Conservation (phyloP, 2,329 filamentous ascomycete genomes). For the Penicillium thymicola region DNA sequence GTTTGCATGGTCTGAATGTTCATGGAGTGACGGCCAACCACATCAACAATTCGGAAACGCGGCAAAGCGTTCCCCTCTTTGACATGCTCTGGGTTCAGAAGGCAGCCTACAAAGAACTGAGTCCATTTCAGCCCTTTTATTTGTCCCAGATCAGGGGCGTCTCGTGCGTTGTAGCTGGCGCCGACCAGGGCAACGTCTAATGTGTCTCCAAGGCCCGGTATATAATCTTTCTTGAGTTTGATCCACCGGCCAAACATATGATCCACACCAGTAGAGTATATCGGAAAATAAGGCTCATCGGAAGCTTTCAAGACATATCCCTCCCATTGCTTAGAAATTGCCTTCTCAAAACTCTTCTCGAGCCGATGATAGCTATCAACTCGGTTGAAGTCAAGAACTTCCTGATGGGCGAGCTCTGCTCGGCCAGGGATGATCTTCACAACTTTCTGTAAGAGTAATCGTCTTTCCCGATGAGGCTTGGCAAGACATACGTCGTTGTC, state of each 20-base stretch:
- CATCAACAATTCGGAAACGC: constrained; percentile 64
- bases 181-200: constrained; percentile 80
- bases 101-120: constrained; percentile 74
- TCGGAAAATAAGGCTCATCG: constrained; percentile 71
- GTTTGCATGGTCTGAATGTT: constrained; percentile 51
- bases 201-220: constrained; percentile 72
- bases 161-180: constrained; percentile 64
- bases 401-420: constrained; percentile 64
- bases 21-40: constrained; percentile 52
- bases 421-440: constrained; percentile 57
- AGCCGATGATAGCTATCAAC: constrained; percentile 53
- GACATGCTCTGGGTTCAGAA: constrained; percentile 64
- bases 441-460: constrained; percentile 56
- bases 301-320: constrained; percentile 75
- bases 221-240: constrained; percentile 86
- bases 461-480: constrained; percentile 41
- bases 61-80: constrained; percentile 51
- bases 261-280: constrained; percentile 38
- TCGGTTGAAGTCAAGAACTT: constrained; percentile 63
- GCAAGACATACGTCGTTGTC: constrained; percentile 54
- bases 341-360: constrained; percentile 62
- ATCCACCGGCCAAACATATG: constrained; percentile 55
- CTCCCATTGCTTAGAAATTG: constrained; percentile 66
- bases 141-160: constrained; percentile 53
- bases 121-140: constrained; percentile 66